Evolutionary conservation across 257 asterid genomes (phyloP).

Genomic region (Plantago major): DNA sequence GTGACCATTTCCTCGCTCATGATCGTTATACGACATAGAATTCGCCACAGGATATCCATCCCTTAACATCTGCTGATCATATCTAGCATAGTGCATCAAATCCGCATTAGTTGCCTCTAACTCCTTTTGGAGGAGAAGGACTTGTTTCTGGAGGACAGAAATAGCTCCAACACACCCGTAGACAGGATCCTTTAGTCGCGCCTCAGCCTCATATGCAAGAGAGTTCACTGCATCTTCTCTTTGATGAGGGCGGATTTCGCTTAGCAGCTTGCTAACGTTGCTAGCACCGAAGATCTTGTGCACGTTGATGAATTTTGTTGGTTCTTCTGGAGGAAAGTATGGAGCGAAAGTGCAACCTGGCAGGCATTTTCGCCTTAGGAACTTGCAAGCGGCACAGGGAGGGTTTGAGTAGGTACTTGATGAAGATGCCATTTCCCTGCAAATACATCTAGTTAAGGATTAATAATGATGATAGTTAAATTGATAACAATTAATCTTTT

Average conservation of each 20-base stretch:
- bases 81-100: conserved; percentile 39
- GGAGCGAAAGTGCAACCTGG: conserved; percentile 63
- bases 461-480: too few relatives aligned
- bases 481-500: too few relatives aligned
- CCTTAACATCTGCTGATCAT: conserved; percentile 11
- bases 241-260: conserved; percentile 56
- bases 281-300: conserved; percentile 81
- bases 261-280: conserved; percentile 67
- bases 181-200: conserved; percentile 64
- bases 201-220: conserved; percentile 80
- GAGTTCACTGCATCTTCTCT: conserved; percentile 77
- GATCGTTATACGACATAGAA: conserved; percentile 9
- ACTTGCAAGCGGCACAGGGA: conserved; percentile 91
- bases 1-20: background rate
- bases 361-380: conserved; percentile 61
- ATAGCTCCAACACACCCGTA: conserved; percentile 83
- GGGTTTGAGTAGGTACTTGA: conserved; percentile 52
- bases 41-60: conserved; percentile 4
- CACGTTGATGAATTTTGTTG: conserved; percentile 56
- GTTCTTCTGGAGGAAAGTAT: conserved; percentile 80
- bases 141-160: conserved; percentile 59
- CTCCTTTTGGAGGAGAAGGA: conserved; percentile 53
- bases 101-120: conserved; percentile 68
- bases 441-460: too few relatives aligned
- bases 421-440: conserved; percentile 43